These are phyloP conservation scores for Eudorina sp. DNA, from an alignment of 139 green algal genomes.

Conservation along the genomic window DNA sequence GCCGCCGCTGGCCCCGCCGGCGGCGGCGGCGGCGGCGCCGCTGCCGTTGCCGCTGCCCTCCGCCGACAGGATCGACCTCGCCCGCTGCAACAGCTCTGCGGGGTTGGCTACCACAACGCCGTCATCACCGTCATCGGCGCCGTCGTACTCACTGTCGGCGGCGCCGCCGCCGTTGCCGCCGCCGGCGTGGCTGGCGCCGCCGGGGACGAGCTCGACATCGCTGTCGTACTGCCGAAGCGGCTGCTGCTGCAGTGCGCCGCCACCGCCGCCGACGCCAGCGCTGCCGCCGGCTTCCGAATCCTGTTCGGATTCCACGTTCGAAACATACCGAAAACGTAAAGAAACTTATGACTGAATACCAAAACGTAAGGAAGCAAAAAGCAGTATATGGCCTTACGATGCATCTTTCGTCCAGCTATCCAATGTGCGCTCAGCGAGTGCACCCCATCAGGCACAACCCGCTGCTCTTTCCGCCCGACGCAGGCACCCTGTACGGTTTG, in stretches of 20 bases:
- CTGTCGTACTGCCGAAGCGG: conserved; percentile 5
- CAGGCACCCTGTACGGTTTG: no score
- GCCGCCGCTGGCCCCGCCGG: not conserved
- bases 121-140: not conserved
- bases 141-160: not conserved
- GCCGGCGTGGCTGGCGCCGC: not conserved
- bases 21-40: not conserved
- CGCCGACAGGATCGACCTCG: conserved; percentile 17
- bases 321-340: no score
- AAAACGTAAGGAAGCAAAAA: no score
- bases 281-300: not conserved
- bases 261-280: not conserved
- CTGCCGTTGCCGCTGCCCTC: not conserved
- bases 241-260: not conserved
- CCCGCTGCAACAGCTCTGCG: conserved; percentile 30
- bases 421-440: no score
- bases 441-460: no score
- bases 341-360: no score
- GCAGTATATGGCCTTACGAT: no score
- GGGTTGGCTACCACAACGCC: conserved; percentile 19
- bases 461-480: no score
- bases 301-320: no score
- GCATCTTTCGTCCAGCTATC: no score
- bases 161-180: not conserved
- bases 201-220: not conserved